These are phyloP conservation scores for Malassezia globosa DNA, from an alignment of 1,284 basidiomycete genomes.

Conservation along the genomic window DNA sequence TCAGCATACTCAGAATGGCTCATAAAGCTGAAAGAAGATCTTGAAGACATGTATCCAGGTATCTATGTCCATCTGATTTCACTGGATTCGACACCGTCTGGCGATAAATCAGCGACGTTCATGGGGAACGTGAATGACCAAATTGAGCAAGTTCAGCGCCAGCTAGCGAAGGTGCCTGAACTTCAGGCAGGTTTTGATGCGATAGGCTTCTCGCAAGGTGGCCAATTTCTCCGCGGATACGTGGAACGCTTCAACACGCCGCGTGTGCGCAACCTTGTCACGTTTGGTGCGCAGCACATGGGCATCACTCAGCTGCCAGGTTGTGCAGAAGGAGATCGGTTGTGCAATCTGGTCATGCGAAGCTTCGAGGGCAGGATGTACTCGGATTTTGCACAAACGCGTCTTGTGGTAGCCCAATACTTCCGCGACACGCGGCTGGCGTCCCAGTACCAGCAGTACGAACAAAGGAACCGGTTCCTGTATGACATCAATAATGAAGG, in stretches of 20 bases:
- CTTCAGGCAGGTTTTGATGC: constrained; percentile 55
- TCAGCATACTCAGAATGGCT: constrained; percentile 50
- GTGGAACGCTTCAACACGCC: constrained; percentile 64
- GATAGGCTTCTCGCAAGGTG: constrained; percentile 48
- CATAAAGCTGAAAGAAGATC: constrained; percentile 58
- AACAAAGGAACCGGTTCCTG: constrained; percentile 55
- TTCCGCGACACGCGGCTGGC: constrained; percentile 62
- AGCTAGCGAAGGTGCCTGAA: constrained; percentile 61
- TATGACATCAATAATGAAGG: constrained; percentile 48
- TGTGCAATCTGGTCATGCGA: constrained; percentile 55
- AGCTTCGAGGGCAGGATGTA: constrained; percentile 67
- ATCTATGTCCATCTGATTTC: constrained; percentile 71
- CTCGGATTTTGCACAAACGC: constrained; percentile 48
- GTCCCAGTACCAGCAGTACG: constrained; percentile 60
- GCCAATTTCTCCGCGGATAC: constrained; percentile 63
- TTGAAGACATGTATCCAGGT: constrained; percentile 64
- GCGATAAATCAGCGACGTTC: constrained; percentile 64
- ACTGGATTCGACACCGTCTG: constrained; percentile 48
- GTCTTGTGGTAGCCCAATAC: constrained; percentile 68
- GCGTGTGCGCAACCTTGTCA: constrained; percentile 57
- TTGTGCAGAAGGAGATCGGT: constrained; percentile 58
- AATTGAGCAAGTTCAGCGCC: constrained; percentile 57
- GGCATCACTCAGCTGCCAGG: constrained; percentile 68
- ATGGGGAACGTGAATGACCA: constrained; percentile 71
- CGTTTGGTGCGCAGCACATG: constrained; percentile 51